These are phyloP conservation scores for Acorus calamus DNA, from an alignment of 106 monocot genomes.

Conservation along the genomic window DNA sequence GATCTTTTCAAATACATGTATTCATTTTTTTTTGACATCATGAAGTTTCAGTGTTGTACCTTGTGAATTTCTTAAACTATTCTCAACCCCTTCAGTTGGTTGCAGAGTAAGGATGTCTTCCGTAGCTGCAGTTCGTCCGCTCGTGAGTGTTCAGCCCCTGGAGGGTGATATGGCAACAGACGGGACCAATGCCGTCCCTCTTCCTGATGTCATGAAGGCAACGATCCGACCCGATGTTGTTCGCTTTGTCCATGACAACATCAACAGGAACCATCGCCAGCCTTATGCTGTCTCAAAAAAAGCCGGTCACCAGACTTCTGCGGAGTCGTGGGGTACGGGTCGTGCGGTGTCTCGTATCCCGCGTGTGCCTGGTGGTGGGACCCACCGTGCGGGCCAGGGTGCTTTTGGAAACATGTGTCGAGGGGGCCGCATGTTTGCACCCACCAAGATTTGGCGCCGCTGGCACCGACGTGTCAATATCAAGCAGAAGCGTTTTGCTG, in stretches of 20 bases:
- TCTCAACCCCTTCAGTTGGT: slow-evolving; percentile 12
- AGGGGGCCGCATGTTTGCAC: slow-evolving; percentile 29
- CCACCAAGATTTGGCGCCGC: slow-evolving; percentile 28
- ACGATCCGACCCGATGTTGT: slow-evolving; percentile 23
- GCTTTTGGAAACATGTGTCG: slow-evolving; percentile 35
- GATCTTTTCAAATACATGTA: too few relatives aligned
- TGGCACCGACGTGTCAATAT: slow-evolving; percentile 30
- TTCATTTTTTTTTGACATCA: too few relatives aligned
- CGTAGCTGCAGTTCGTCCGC: slow-evolving; percentile 19
- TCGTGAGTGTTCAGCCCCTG: slow-evolving; percentile 25
- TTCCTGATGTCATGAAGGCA: slow-evolving; percentile 23
- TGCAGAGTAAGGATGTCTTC: neutral
- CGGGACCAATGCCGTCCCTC: slow-evolving; percentile 7
- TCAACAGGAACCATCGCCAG: slow-evolving; percentile 21
- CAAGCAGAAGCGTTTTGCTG: slow-evolving; percentile 11
- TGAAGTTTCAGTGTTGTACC: too few relatives aligned
- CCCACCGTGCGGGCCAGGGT: slow-evolving; percentile 30
- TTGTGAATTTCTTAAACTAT: too few relatives aligned
- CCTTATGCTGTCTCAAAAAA: slow-evolving; percentile 29
- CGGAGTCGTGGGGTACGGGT: slow-evolving; percentile 25
- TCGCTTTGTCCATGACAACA: slow-evolving; percentile 18
- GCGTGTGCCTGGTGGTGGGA: slow-evolving; percentile 23
- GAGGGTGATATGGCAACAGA: slow-evolving; percentile 31
- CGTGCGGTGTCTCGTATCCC: slow-evolving; percentile 29
- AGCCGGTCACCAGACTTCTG: slow-evolving; percentile 27